phyloP scores from a whole-genome alignment of 148 eudicot genomes.

The Chenopodium formosanum region DNA sequence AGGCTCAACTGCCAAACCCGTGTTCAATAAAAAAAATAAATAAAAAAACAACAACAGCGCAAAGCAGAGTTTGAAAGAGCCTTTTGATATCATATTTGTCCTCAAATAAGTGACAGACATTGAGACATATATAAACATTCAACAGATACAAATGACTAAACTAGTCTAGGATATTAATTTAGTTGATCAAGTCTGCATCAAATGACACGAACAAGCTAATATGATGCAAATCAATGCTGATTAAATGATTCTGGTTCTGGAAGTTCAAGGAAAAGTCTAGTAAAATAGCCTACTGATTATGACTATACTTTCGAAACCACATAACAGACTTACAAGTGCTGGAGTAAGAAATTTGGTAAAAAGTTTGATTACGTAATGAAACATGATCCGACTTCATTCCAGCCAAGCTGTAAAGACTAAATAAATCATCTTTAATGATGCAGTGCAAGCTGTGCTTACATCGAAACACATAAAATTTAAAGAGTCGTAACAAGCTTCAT shows the following conservation, averaged over 20 bases:
- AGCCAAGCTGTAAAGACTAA: slow-evolving; percentile 27
- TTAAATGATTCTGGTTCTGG: slow-evolving; percentile 7
- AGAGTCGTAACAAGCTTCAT: background rate
- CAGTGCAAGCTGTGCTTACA: slow-evolving; percentile 33
- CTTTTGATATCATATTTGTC: background rate
- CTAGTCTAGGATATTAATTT: background rate
- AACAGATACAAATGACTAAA: background rate
- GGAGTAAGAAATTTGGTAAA: slow-evolving; percentile 15
- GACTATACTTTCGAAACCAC: background rate
- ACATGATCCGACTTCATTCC: slow-evolving; percentile 18
- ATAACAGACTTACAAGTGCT: slow-evolving; percentile 4
- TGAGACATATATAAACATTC: background rate
- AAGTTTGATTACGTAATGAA: slow-evolving; percentile 13
- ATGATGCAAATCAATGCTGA: background rate
- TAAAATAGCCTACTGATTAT: background rate
- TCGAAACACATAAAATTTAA: background rate
- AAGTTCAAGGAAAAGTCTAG: background rate
- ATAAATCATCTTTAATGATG: slow-evolving; percentile 21
- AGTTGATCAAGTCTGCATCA: background rate
- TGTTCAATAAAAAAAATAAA: background rate
- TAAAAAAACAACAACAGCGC: background rate
- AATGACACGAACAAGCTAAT: background rate
- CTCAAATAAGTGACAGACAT: background rate
- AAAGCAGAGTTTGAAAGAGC: background rate
- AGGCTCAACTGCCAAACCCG: background rate